Percentiles rank a stretch among this genome's conserved stretches.
These are phyloP conservation scores for Microthlaspi erraticum DNA, from an alignment of 345 rosid genomes.

Conservation along the genomic window DNA sequence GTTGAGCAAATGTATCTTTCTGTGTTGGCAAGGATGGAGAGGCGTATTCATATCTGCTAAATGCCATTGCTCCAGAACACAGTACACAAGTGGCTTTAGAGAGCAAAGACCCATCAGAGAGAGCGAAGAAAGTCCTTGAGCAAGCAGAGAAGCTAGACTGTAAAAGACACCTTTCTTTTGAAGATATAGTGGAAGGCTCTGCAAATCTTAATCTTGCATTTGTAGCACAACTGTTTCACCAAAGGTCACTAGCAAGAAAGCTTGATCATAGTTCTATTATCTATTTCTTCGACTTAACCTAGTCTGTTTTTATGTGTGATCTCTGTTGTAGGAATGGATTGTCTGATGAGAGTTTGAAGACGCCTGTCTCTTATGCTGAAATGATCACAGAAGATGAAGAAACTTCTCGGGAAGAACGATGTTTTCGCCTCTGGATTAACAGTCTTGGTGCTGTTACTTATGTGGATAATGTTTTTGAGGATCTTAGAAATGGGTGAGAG, in stretches of 20 bases:
- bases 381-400: slow-evolving; percentile 86
- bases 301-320: neutral
- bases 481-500: slow-evolving; percentile 85
- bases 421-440: slow-evolving; percentile 91
- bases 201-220: slow-evolving; percentile 94
- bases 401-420: slow-evolving; percentile 86
- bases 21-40: slow-evolving; percentile 75
- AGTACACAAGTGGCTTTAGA: slow-evolving; percentile 52
- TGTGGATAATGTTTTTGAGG: slow-evolving; percentile 80
- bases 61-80: slow-evolving; percentile 75
- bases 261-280: neutral
- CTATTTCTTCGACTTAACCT: neutral
- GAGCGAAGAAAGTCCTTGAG: slow-evolving; percentile 75
- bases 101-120: slow-evolving; percentile 59
- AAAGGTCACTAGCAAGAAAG: slow-evolving; percentile 52
- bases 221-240: slow-evolving; percentile 87
- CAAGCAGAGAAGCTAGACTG: slow-evolving; percentile 89
- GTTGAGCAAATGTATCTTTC: neutral
- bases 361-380: slow-evolving; percentile 57
- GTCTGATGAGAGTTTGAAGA: slow-evolving; percentile 55
- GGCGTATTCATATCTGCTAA: slow-evolving; percentile 83
- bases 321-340: slow-evolving; percentile 70
- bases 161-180: slow-evolving; percentile 68
- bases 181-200: slow-evolving; percentile 91
- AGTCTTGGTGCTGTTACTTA: slow-evolving; percentile 73